Evolutionary conservation across 371 early-diverging fungal species (phyloP), one percentile per base, ranked within the genome.

Genomic region (Mortierella sp.): DNA sequence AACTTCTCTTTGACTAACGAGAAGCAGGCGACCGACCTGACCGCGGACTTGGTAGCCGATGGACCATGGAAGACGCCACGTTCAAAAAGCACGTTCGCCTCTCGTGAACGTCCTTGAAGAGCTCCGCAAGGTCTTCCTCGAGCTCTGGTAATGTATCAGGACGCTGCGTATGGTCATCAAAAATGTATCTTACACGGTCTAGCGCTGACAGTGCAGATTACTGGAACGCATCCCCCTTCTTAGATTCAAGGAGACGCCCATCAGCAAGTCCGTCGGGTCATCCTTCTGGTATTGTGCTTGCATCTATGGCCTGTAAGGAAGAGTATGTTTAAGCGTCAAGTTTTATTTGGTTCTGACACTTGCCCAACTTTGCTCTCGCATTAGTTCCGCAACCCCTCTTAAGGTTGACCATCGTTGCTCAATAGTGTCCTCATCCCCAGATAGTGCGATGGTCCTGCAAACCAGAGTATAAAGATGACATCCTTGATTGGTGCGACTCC

Each of bases 221-320:
- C 30, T 34, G 34, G 34, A 10, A 10, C 4, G 10, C 10, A 34
- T 34, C 34, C 10, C 7, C 34, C n/a, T n/a, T n/a, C n/a, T n/a
- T 34, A 93, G 96, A 6, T 99, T 99, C 89, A 87, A 90, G 68
- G 99, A 99, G 85, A 99, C 99, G 99, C 94, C 96, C 39, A 97
- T 99, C 61, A 95, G 95, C 88, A 88, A 93, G 82, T 99, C 93
- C 84, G 98, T 98, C 61, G 99, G 99, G 81, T 94, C 95, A 49
- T 96, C 98, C 76, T 99, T 99, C 92, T 99, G 99, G 99, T 99
- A 99, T 87, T 99, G 99, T 82, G 99, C n/a, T n/a, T n/a, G n/a
- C n/a, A n/a, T n/a, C n/a, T n/a, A n/a, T n/a, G n/a, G n/a, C n/a
- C n/a, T n/a, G n/a, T n/a, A n/a, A n/a, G n/a, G n/a, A n/a, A n/a